phyloP scores from a whole-genome alignment of 768 basidiomycete genomes.

The Termitomyces bulborhizus region DNA sequence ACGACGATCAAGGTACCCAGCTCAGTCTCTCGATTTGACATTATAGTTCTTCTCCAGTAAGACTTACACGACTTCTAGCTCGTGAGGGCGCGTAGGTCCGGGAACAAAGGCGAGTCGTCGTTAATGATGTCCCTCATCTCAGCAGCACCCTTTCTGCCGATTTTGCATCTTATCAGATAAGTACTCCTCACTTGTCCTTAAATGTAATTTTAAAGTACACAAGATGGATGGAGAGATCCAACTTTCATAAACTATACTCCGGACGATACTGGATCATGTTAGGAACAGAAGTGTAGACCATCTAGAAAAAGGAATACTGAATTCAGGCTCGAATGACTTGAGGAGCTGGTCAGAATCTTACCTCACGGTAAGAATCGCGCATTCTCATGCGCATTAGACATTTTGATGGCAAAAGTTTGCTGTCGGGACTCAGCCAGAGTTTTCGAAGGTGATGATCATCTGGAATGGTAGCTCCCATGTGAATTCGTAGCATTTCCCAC shows the following conservation, averaged over 20 bases:
- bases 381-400: constrained; percentile 56
- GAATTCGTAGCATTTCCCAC: constrained; percentile 42
- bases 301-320: constrained; percentile 21
- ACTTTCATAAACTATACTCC: neutral
- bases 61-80: neutral
- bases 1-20: constrained; percentile 83
- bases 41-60: constrained; percentile 5
- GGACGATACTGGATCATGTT: constrained; percentile 48
- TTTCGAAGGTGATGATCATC: constrained; percentile 36
- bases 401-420: constrained; percentile 40
- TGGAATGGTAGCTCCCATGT: constrained; percentile 40
- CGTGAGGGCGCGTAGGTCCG: neutral
- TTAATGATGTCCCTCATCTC: neutral
- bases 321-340: neutral
- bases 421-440: constrained; percentile 39
- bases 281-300: constrained; percentile 45
- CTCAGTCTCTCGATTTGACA: constrained; percentile 35
- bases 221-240: neutral
- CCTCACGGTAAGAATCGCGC: constrained; percentile 50
- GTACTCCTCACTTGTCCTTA: too few species aligned
- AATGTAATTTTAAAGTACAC: neutral
- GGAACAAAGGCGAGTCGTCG: neutral
- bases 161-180: neutral
- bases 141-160: too few species aligned
- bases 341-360: constrained; percentile 19